These are phyloP conservation scores for Arctium minus DNA, from an alignment of 129 eudicot species.

Conservation along the genomic window DNA sequence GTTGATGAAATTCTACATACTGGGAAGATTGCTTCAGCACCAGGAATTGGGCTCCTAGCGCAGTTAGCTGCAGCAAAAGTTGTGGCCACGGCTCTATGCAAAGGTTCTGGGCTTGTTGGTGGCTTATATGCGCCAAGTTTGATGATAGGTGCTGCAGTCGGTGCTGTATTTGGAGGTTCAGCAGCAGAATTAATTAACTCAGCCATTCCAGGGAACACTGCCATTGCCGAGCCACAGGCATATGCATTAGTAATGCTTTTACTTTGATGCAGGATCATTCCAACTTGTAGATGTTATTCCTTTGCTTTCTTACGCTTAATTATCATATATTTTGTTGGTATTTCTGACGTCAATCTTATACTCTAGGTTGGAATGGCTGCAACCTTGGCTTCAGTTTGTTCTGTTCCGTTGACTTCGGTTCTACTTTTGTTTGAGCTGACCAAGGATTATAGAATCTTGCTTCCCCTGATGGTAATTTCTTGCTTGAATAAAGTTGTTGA, in stretches of 20 bases:
- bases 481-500: background rate
- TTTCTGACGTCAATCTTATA: background rate
- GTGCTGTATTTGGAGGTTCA: constrained; percentile 96
- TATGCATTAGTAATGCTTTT: constrained; percentile 71
- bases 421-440: constrained; percentile 95
- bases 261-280: background rate
- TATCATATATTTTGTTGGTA: background rate
- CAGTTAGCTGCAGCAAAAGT: constrained; percentile 94
- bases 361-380: constrained; percentile 99
- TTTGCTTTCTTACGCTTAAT: background rate
- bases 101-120: constrained; percentile 97
- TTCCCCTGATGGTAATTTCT: constrained; percentile 88
- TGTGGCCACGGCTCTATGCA: constrained; percentile 94
- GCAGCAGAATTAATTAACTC: constrained; percentile 83
- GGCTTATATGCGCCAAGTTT: constrained; percentile 97
- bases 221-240: constrained; percentile 99
- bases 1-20: constrained; percentile 97
- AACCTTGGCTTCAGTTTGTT: constrained; percentile 95
- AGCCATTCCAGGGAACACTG: constrained; percentile 91
- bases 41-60: constrained; percentile 94
- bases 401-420: constrained; percentile 96
- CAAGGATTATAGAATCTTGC: constrained; percentile 92
- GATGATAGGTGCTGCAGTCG: constrained; percentile 99
- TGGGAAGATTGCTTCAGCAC: constrained; percentile 95
- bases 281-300: background rate